Conservation (phyloP, 768 basidiomycete genomes). For the Macrolepiota albuminosa region DNA sequence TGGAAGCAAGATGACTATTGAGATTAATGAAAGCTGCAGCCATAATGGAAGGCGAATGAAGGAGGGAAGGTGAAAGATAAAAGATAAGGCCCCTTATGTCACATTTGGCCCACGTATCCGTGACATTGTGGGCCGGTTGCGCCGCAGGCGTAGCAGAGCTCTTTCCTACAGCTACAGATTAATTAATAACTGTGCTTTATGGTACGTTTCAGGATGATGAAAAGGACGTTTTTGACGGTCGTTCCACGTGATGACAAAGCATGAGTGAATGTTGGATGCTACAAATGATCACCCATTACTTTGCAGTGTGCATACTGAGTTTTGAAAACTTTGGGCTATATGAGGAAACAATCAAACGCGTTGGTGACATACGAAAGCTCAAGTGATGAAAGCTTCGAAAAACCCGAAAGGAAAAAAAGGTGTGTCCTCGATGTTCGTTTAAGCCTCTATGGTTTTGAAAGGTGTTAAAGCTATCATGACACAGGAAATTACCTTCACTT, state of each 20-base stretch:
- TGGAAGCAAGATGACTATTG: slow-evolving; percentile 47
- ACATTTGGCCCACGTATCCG: neutral
- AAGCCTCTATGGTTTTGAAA: neutral
- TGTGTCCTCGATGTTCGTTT: slow-evolving; percentile 12
- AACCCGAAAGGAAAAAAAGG: slow-evolving; percentile 36
- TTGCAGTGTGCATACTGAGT: neutral
- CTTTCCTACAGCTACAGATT: neutral
- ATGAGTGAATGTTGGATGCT: neutral
- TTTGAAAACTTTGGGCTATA: slow-evolving; percentile 6
- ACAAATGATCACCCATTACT: neutral
- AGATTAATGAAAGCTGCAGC: slow-evolving; percentile 79
- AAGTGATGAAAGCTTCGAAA: slow-evolving; percentile 33
- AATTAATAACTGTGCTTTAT: neutral
- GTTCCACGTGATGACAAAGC: neutral
- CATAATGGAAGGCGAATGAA: slow-evolving; percentile 29
- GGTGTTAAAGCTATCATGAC: neutral
- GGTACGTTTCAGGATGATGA: neutral
- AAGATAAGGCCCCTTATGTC: neutral
- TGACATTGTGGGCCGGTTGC: neutral
- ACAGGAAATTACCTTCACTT: slow-evolving; percentile 61
- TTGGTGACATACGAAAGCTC: slow-evolving; percentile 52
- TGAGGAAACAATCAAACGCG: slow-evolving; percentile 30
- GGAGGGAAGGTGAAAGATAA: neutral
- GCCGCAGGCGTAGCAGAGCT: neutral
- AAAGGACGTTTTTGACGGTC: neutral